Percentiles rank a stretch among this genome's conserved stretches.
phyloP scores from a whole-genome alignment of 192 early-diverging fungal species.

The Coemansia sp. region DNA sequence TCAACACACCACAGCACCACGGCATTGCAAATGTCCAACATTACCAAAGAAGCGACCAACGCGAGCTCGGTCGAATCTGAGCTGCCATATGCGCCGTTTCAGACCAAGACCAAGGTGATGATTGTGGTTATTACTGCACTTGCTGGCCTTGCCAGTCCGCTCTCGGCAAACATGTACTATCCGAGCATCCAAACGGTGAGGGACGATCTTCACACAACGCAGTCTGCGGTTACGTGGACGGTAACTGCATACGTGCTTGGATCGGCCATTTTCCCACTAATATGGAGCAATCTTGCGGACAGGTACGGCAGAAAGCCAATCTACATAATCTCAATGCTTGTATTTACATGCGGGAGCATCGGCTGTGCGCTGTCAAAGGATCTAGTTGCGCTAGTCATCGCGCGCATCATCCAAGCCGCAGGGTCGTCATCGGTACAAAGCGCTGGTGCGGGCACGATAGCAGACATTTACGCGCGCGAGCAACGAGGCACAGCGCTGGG shows the following conservation, averaged over 20 bases:
- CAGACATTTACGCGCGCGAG: conserved; percentile 36
- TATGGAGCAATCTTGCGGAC: conserved; percentile 62
- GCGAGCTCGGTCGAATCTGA: too few species aligned
- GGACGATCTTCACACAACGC: conserved; percentile 45
- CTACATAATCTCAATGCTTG: conserved; percentile 33
- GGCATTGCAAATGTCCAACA: too few species aligned
- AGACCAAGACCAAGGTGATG: too few species aligned
- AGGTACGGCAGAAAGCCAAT: conserved; percentile 54
- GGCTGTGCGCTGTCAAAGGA: too few species aligned
- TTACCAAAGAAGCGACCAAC: too few species aligned
- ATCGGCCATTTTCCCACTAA: conserved; percentile 55
- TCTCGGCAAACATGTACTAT: conserved; percentile 56
- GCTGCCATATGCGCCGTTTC: too few species aligned
- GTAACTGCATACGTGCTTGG: conserved; percentile 53
- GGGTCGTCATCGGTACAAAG: conserved; percentile 56
- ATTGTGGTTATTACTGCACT: conserved; percentile 28
- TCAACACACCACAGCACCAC: too few species aligned
- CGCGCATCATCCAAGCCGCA: conserved; percentile 53
- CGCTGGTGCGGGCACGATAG: conserved; percentile 42
- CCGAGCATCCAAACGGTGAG: conserved; percentile 47
- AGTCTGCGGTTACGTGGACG: conserved; percentile 47
- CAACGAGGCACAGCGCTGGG: conserved; percentile 62
- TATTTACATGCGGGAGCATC: too few species aligned
- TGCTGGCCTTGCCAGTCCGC: conserved; percentile 50
- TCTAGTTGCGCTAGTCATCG: conserved; percentile 47